A percentile compares a stretch with the other conserved stretches of the same genome.
Conservation (phyloP, 75 land plant genomes). For the Isoetes taiwanensis region DNA sequence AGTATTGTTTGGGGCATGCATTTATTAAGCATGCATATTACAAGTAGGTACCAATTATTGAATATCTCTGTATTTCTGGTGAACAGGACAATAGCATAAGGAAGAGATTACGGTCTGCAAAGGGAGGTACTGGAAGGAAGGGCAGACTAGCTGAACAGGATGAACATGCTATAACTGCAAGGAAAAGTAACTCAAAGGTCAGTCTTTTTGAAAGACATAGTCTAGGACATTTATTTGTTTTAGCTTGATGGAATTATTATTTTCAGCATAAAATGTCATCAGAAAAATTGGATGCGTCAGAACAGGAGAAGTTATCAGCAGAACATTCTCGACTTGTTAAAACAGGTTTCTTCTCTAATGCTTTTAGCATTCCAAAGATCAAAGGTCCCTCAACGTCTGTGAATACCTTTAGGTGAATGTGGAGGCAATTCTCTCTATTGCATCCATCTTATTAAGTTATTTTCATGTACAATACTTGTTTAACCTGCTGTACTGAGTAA, state of each 20-base stretch:
- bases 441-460: too few species aligned
- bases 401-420: too few species aligned
- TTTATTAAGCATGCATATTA: not conserved
- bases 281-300: not conserved
- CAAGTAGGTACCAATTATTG: not conserved
- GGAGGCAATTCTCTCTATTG: too few species aligned
- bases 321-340: not conserved
- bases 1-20: not conserved
- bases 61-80: not conserved
- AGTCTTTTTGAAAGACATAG: not conserved
- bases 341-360: not conserved
- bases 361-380: constrained; percentile 1
- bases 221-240: not conserved
- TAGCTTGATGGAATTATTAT: not conserved
- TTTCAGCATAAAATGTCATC: too few species aligned
- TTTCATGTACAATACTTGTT: too few species aligned
- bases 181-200: not conserved
- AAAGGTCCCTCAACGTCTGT: too few species aligned
- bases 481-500: too few species aligned
- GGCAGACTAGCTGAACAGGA: not conserved
- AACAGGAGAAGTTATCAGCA: not conserved
- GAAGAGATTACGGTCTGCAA: not conserved
- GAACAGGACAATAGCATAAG: not conserved
- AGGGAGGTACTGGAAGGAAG: not conserved
- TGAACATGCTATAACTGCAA: not conserved